phyloP scores from a whole-genome alignment of 139 green algal species.

The Penium margaritaceum region DNA sequence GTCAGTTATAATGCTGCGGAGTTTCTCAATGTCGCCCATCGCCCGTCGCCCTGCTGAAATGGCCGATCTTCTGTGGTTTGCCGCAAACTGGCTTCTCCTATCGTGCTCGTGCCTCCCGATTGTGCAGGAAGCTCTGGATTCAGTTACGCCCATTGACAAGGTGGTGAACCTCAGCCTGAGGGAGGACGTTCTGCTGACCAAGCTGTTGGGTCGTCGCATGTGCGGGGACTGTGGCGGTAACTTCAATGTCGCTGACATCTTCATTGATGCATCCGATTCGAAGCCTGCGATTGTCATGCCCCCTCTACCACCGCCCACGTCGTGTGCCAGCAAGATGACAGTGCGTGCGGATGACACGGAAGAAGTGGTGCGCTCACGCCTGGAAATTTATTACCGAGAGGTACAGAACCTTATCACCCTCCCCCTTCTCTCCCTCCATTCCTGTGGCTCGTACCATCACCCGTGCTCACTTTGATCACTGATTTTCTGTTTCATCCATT shows the following conservation, averaged over 20 bases:
- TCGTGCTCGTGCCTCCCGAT: too few relatives aligned
- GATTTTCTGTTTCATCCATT: not conserved
- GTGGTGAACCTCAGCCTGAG: constrained; percentile 80
- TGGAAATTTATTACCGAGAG: constrained; percentile 63
- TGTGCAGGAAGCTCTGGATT: constrained; percentile 58
- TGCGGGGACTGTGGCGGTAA: constrained; percentile 82
- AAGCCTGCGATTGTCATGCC: constrained; percentile 76
- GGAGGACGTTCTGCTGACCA: constrained; percentile 83
- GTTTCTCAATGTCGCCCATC: too few relatives aligned
- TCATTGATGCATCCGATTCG: constrained; percentile 54
- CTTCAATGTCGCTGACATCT: constrained; percentile 94
- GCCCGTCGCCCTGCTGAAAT: too few relatives aligned
- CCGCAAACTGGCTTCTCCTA: too few relatives aligned
- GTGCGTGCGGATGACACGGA: constrained; percentile 76
- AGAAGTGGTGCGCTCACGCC: constrained; percentile 65
- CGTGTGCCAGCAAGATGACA: constrained; percentile 69
- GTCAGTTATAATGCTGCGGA: too few relatives aligned
- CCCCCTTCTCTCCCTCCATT: not conserved
- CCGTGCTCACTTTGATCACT: not conserved
- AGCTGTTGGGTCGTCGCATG: constrained; percentile 65
- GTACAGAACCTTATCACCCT: not conserved
- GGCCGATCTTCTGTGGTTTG: too few relatives aligned
- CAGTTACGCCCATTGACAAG: constrained; percentile 60
- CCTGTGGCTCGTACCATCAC: too few relatives aligned
- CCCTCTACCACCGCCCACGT: constrained; percentile 65